Evolutionary conservation across 1,284 basidiomycete species (phyloP), one percentile per base, ranked within the genome.

Genomic region (Coriolopsis trogii): DNA sequence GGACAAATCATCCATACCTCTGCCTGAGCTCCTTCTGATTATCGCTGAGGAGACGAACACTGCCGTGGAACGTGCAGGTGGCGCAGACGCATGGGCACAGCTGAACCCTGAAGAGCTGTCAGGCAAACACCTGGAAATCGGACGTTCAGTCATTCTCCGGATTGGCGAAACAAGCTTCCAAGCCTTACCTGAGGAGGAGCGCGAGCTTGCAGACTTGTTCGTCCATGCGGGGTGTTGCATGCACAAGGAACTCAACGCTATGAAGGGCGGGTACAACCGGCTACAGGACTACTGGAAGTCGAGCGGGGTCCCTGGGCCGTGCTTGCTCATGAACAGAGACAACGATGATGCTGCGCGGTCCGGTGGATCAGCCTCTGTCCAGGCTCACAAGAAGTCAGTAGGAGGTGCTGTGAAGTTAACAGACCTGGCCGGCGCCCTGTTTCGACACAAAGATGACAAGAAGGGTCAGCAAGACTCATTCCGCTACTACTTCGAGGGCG

Each of bases 201-300:
- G 61, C 21, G 33, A 47, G 2, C 13, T 25, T 4, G 21, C 63
- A 1, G 37, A 43, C 15, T 46, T 66, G 1, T 72, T 72, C 46
- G 54, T 73, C 24, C 66, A 66, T 60, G 58, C 59, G 6, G 69
- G 72, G 0, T 76, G 73, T 51, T 66, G 67, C 31, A 72, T 72
- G 67, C 73, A 75, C 57, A 75, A 75, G 52, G 71, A 73, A 10
- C 55, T 68, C 16, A 76, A 76, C 49, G 51, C 58, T 18, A 57
- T 72, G 18, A 67, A 67, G 41, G 69, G 64, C 1, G 70, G 72
- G 0, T 56, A 63, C 29, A 28, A 6, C 4, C n/a, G 13, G 10
- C 62, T 68, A 60, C 26, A 23, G 13, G 40, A 21, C 13, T 69
- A 28, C 18, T 71, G 63, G 66, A 49, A 18, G 2, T 23, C 49